Evolutionary conservation across 164 flowering plant species (phyloP).

Genomic region (Chimonanthus praecox): DNA sequence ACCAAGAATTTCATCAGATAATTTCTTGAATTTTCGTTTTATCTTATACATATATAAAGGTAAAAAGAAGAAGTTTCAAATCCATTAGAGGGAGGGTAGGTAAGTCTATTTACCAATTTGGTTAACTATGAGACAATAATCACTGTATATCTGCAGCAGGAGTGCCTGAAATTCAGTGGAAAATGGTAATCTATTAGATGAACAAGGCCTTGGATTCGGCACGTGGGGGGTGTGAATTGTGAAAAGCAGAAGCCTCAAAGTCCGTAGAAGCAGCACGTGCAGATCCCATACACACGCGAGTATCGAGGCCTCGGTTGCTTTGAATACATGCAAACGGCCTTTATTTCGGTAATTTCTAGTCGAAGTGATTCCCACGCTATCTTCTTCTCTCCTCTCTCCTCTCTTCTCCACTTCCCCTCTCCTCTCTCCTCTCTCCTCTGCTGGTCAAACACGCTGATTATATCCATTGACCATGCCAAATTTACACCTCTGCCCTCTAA

Average conservation of each 20-base stretch:
- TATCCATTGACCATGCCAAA: not conserved
- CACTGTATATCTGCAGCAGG: too few species aligned
- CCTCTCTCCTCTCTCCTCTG: not conserved
- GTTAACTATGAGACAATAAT: too few species aligned
- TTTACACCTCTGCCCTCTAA: not conserved
- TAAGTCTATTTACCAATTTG: too few species aligned
- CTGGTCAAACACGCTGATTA: conserved; percentile 27
- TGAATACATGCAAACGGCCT: not conserved
- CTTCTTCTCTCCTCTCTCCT: not conserved
- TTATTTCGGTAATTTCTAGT: conserved; percentile 3
- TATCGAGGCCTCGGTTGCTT: conserved; percentile 10
- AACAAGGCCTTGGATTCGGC: not conserved
- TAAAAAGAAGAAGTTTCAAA: too few species aligned
- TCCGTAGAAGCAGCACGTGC: conserved; percentile 20
- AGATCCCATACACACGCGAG: conserved; percentile 9
- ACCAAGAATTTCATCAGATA: too few species aligned
- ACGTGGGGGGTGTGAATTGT: not conserved
- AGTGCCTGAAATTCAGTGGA: not conserved
- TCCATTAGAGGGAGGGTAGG: too few species aligned
- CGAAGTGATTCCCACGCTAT: conserved; percentile 31
- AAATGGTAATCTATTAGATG: not conserved
- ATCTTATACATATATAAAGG: too few species aligned
- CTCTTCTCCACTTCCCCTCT: not conserved
- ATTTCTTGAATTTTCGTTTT: too few species aligned
- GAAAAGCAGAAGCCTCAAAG: conserved; percentile 19